These are phyloP conservation scores for Ogataea naganishii DNA, from an alignment of 805 yeast genomes.

Conservation along the genomic window DNA sequence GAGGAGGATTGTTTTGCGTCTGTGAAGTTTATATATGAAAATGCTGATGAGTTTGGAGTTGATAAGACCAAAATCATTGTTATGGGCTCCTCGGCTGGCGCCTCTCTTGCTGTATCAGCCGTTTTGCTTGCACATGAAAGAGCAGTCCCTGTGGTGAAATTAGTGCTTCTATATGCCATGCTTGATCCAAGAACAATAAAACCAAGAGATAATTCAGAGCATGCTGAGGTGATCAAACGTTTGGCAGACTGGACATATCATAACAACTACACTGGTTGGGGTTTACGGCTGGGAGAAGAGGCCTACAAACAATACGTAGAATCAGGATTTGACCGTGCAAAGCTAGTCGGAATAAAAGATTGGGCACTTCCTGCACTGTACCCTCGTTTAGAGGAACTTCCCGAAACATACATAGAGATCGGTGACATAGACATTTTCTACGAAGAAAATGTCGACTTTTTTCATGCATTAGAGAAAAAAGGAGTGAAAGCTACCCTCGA, in stretches of 20 bases:
- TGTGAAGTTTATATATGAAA: slow-evolving; percentile 20
- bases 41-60: slow-evolving; percentile 17
- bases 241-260: slow-evolving; percentile 1
- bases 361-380: slow-evolving; percentile 2
- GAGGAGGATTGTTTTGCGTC: slow-evolving; percentile 35
- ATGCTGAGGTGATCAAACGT: neutral
- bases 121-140: too few relatives aligned
- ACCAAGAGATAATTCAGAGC: neutral
- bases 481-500: neutral
- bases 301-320: neutral
- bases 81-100: slow-evolving; percentile 42
- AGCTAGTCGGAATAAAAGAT: neutral
- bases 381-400: neutral
- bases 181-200: slow-evolving; percentile 1
- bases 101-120: slow-evolving; percentile 29
- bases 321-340: neutral
- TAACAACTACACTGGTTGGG: slow-evolving; percentile 2
- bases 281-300: slow-evolving; percentile 1
- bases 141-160: neutral
- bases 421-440: slow-evolving; percentile 2
- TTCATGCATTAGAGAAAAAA: neutral
- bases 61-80: slow-evolving; percentile 26
- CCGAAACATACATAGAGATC: slow-evolving; percentile 1
- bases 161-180: slow-evolving; percentile 2
- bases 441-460: neutral